Evolutionary conservation across 208 protist species (phyloP), one percentile per base, ranked within the genome.

Genomic region (Wallacemonas collosoma): DNA sequence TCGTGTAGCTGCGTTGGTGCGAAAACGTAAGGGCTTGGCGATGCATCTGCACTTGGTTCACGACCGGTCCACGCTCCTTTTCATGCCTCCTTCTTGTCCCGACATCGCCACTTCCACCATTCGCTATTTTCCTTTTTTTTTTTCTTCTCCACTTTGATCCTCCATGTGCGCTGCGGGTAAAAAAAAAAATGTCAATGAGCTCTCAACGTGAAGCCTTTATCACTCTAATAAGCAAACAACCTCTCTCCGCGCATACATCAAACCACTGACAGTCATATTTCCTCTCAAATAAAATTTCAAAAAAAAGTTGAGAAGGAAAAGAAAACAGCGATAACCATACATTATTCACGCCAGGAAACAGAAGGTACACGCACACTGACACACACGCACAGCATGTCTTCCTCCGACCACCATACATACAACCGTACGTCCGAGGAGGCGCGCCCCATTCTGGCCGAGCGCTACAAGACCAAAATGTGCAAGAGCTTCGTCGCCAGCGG

Each of bases 391-490:
- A 41, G 11, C 44, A 60, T 60, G 15, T 36, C 39, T 7, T 56
- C 26, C 12, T 9, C 65, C 41, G 17, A 68, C 35, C 51, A 54
- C 65, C 36, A 36, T 47, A n/a, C 50, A 5, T 51, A 65, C 68
- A 3, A 56, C 47, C 68, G 39, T 41, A 17, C 35, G 40, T 2
- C 56, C 11, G 51, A 77, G 47, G 48, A 54, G 51, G 57, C 44
- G 73, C 60, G 68, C 48, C 66, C 14, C 8, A 68, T 86, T 26
- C 47, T 83, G 35, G 78, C 73, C 3, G 70, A 87, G 55, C 71
- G 77, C 58, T 81, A 81, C 68, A 91, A 91, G 76, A 94, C 89
- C 48, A 88, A 88, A 74, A 57, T 91, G 40, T 94, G 89, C 80
- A 79, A 82, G 47, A 94, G 91, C 71, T 94, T 75, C 66, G 56